phyloP scores from a whole-genome alignment of 179 eudicot species.

The Nepenthes alata region DNA sequence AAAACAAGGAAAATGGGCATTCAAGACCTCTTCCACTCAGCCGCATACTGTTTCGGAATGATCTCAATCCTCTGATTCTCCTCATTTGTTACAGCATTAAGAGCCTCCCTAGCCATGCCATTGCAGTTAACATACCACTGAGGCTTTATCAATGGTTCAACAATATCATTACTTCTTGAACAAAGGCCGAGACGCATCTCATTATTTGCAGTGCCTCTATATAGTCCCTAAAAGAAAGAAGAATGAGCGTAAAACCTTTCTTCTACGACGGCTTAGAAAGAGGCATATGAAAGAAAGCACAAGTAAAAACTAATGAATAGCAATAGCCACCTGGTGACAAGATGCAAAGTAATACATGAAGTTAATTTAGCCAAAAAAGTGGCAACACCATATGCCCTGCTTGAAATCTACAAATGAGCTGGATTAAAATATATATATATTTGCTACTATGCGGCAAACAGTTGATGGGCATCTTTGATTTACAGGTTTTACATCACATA shows the following conservation, averaged over 20 bases:
- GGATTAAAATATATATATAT: no score
- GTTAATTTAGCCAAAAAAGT: no score
- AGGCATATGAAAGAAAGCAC: not conserved
- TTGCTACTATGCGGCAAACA: no score
- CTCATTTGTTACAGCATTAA: constrained; percentile 60
- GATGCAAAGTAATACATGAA: no score
- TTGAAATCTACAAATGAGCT: no score
- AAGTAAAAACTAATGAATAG: no score
- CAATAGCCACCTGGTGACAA: no score
- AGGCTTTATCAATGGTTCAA: constrained; percentile 90
- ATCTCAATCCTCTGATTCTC: constrained; percentile 57
- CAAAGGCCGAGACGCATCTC: constrained; percentile 95
- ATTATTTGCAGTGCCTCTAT: constrained; percentile 59
- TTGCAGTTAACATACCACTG: constrained; percentile 91
- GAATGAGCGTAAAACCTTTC: not conserved
- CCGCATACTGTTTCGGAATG: constrained; percentile 72
- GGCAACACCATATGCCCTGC: no score
- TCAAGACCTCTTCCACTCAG: constrained; percentile 85
- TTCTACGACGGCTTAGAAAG: not conserved
- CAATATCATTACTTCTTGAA: constrained; percentile 81
- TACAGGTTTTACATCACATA: no score
- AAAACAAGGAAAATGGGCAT: not conserved
- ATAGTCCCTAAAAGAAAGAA: constrained; percentile 52
- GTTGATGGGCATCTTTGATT: no score
- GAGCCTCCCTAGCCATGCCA: constrained; percentile 72